Percentiles rank a stretch among this genome's conserved stretches.
Conservation (phyloP, 2,329 filamentous ascomycete genomes). For the Paracamarosporium sp. region DNA sequence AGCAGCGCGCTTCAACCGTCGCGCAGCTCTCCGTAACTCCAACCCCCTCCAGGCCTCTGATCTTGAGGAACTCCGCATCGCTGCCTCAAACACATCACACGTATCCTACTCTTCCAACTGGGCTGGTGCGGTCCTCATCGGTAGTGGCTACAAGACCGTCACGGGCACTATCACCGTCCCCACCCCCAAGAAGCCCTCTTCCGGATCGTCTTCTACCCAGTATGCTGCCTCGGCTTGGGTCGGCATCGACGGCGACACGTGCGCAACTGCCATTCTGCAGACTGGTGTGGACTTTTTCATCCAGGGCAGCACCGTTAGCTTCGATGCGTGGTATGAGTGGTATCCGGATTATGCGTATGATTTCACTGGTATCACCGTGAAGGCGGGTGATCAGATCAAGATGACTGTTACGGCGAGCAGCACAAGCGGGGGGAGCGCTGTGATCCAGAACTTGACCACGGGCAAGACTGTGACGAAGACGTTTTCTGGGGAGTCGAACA, state of each 20-base stretch:
- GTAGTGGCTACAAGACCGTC: slow-evolving; percentile 60
- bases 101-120: slow-evolving; percentile 64
- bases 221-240: slow-evolving; percentile 63
- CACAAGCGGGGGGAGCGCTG: slow-evolving; percentile 53
- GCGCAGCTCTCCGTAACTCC: slow-evolving; percentile 21
- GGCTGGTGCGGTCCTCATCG: slow-evolving; percentile 63
- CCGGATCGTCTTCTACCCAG: slow-evolving; percentile 42
- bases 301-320: slow-evolving; percentile 44
- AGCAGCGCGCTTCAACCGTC: slow-evolving; percentile 21
- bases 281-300: slow-evolving; percentile 64
- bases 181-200: slow-evolving; percentile 50
- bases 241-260: slow-evolving; percentile 68
- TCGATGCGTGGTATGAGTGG: slow-evolving; percentile 69
- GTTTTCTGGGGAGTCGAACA: slow-evolving; percentile 36
- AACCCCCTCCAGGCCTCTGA: slow-evolving; percentile 18
- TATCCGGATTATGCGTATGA: slow-evolving; percentile 63
- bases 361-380: slow-evolving; percentile 56
- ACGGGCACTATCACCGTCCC: slow-evolving; percentile 63
- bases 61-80: slow-evolving; percentile 18
- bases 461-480: slow-evolving; percentile 61
- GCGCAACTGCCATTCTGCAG: slow-evolving; percentile 61
- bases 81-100: slow-evolving; percentile 47
- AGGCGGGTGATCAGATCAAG: slow-evolving; percentile 54
- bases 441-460: slow-evolving; percentile 60
- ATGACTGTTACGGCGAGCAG: slow-evolving; percentile 50